A percentile compares a stretch with the other conserved stretches of the same genome.
These are phyloP conservation scores for Amanita rimosa DNA, from an alignment of 768 basidiomycete species.

Conservation along the genomic window DNA sequence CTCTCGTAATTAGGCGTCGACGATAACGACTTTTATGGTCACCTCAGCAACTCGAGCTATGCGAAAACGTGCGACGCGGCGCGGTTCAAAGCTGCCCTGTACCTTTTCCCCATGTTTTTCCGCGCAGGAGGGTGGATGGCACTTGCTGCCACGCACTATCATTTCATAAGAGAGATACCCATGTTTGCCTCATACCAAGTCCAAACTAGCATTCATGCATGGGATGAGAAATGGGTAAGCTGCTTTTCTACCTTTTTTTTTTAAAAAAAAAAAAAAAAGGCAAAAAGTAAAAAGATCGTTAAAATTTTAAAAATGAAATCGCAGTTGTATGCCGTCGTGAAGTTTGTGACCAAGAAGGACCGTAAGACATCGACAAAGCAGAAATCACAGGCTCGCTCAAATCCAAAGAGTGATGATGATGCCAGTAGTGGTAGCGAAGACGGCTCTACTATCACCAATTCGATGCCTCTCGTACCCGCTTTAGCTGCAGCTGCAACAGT, in stretches of 20 bases:
- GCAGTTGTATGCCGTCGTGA: constrained; percentile 52
- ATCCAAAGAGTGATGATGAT: no score
- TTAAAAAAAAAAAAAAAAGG: no score
- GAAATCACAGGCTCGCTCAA: constrained; percentile 5
- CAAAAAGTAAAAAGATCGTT: no score
- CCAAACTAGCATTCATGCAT: constrained; percentile 39
- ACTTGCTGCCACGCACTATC: constrained; percentile 58
- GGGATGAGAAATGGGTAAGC: constrained; percentile 77
- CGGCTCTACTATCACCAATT: not conserved
- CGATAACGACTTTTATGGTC: constrained; percentile 63
- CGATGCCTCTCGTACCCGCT: constrained; percentile 13
- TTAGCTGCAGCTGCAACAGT: no score
- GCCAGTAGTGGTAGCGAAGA: not conserved
- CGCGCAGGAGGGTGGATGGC: constrained; percentile 51
- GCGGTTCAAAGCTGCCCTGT: constrained; percentile 36
- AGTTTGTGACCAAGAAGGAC: constrained; percentile 55
- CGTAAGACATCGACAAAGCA: constrained; percentile 20
- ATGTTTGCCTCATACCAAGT: constrained; percentile 54
- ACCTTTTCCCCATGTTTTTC: constrained; percentile 45
- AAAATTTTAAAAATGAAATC: not conserved
- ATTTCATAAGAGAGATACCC: constrained; percentile 63
- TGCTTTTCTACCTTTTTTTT: no score
- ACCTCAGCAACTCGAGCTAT: constrained; percentile 77
- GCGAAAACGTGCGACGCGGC: constrained; percentile 47
- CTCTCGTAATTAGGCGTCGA: constrained; percentile 37